A percentile compares a stretch with the other conserved stretches of the same genome.
These are phyloP conservation scores for Nicotiana rustica DNA, from an alignment of 305 asterid species.

Conservation along the genomic window DNA sequence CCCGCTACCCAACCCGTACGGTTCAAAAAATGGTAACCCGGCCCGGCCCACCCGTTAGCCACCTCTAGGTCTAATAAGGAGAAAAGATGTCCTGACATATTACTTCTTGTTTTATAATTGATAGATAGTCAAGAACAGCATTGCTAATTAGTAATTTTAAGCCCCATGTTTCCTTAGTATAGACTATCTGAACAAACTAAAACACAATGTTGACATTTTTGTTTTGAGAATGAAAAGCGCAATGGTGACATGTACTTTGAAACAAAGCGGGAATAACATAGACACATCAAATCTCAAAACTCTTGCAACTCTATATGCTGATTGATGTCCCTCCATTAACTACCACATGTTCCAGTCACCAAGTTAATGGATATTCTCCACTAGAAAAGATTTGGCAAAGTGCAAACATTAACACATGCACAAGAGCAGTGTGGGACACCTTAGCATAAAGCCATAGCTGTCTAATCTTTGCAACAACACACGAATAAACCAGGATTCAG, in stretches of 20 bases:
- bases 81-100: background rate
- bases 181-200: background rate
- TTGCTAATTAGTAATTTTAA: background rate
- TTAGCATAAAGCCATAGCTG: background rate
- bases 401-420: background rate
- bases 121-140: background rate
- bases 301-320: background rate
- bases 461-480: background rate
- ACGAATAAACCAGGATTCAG: slow-evolving; percentile 24
- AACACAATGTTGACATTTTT: too few relatives aligned
- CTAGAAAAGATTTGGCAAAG: background rate
- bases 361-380: background rate
- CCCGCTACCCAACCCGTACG: too few relatives aligned
- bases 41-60: too few relatives aligned
- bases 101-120: background rate
- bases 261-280: background rate
- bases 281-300: background rate
- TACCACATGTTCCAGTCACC: background rate
- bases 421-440: background rate
- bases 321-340: background rate
- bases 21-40: too few relatives aligned
- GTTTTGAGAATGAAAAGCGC: background rate
- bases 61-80: background rate
- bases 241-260: background rate
- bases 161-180: background rate